A percentile compares a stretch with the other conserved stretches of the same genome.
Evolutionary conservation across 2,329 filamentous ascomycete species (phyloP).

Genomic region (Fusarium sp.): DNA sequence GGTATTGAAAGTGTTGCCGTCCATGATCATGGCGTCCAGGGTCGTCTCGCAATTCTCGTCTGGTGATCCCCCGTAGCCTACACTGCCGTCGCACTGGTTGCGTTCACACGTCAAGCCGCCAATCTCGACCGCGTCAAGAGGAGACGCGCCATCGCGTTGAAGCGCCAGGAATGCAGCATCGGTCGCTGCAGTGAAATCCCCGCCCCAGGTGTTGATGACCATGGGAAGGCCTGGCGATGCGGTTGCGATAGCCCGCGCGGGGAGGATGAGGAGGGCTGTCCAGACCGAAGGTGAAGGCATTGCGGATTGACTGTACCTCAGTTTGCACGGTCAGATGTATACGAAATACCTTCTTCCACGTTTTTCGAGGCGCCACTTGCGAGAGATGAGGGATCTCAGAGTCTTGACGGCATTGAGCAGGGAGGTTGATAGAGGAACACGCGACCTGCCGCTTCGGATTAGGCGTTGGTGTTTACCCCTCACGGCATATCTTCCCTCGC

Average conservation of each 20-base stretch:
- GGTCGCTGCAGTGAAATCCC: constrained; percentile 66
- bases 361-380: neutral
- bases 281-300: constrained; percentile 23
- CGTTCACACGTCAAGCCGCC: constrained; percentile 68
- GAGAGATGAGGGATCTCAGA: too few species aligned
- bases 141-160: constrained; percentile 50
- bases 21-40: constrained; percentile 73
- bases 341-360: neutral
- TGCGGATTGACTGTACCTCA: neutral
- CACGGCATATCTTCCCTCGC: too few species aligned
- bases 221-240: constrained; percentile 62
- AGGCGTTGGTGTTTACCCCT: too few species aligned
- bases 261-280: constrained; percentile 29
- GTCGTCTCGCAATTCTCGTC: constrained; percentile 72
- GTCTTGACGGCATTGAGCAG: too few species aligned
- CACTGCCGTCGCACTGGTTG: constrained; percentile 68
- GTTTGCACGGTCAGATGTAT: neutral
- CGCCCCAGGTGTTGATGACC: constrained; percentile 70
- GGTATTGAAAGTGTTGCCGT: constrained; percentile 67
- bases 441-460: too few species aligned
- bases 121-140: constrained; percentile 67
- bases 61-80: constrained; percentile 70
- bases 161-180: constrained; percentile 65
- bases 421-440: too few species aligned
- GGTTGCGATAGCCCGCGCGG: constrained; percentile 29